Evolutionary conservation across 208 protist genomes (phyloP).

Genomic region (Endotrypanum monterogeii): DNA sequence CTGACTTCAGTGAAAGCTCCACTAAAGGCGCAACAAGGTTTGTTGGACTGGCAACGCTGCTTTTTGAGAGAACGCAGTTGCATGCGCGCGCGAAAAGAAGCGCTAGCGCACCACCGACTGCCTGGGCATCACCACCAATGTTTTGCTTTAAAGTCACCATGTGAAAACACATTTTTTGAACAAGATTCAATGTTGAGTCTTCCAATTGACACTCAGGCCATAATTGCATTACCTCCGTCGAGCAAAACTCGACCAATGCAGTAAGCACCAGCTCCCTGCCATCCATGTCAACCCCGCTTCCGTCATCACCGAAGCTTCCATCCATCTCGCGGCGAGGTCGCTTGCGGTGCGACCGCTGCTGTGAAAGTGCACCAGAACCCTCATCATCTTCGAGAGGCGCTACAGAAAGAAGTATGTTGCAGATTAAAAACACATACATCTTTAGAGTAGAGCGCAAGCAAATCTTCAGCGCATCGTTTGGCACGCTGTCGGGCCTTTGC

Average conservation of each 20-base stretch:
- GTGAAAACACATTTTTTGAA: slow-evolving; percentile 70
- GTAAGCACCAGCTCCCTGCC: slow-evolving; percentile 84
- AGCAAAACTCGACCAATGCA: slow-evolving; percentile 76
- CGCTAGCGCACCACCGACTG: slow-evolving; percentile 64
- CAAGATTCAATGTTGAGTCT: slow-evolving; percentile 58
- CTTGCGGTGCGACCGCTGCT: slow-evolving; percentile 45
- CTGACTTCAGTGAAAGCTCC: slow-evolving; percentile 77
- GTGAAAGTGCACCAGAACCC: slow-evolving; percentile 6
- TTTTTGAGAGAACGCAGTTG: slow-evolving; percentile 49
- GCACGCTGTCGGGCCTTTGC: slow-evolving; percentile 1
- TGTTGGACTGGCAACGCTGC: slow-evolving; percentile 33
- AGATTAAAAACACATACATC: slow-evolving; percentile 86
- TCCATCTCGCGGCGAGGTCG: slow-evolving; percentile 43
- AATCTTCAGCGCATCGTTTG: slow-evolving; percentile 50
- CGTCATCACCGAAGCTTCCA: slow-evolving; percentile 81
- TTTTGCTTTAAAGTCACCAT: slow-evolving; percentile 90
- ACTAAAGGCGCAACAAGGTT: slow-evolving; percentile 78
- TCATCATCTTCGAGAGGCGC: slow-evolving; percentile 60
- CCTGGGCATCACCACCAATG: slow-evolving; percentile 72
- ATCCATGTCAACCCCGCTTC: slow-evolving; percentile 88
- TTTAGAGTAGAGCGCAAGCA: slow-evolving; percentile 85
- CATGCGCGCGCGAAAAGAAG: slow-evolving; percentile 69
- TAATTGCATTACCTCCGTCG: slow-evolving; percentile 56
- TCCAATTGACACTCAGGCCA: slow-evolving; percentile 66
- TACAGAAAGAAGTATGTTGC: slow-evolving; percentile 63